Evolutionary conservation across 1,139 yeast genomes (phyloP), one percentile per base, ranked within the genome.

Genomic region (Cylindricascospora bacillispora): DNA sequence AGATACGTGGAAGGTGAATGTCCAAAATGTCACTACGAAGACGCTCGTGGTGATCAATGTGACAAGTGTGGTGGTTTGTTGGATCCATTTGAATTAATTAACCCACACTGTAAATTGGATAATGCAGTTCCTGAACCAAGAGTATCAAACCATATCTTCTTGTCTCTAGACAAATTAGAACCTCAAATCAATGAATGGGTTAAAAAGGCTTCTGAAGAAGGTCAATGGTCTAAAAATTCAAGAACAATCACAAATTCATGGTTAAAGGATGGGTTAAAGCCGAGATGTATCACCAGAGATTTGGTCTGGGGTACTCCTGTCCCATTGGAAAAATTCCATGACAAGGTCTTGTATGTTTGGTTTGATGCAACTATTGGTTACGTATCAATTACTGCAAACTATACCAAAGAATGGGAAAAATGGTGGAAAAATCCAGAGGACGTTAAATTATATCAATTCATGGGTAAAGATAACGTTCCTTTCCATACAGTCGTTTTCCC

Each of bases 401-500:
- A 86, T 59, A 78, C 85, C 39, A 69, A 80, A 35, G 71, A 71
- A 15, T 81, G 86, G 70, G 73, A 83, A 70, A 54, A 69, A 49
- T 80, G 94, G 92, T 89, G 99, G 99, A 78, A 73, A 59, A 67
- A 80, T 52, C 93, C 93, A 13, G 85, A 85, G 34, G 59, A 74
- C 32, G 95, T 89, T 40, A 63, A 80, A 44, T 64, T 92, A 42
- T 85, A 81, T 57, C 98, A 89, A 63, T 89, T 89, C 57, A 89
- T 89, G 99, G 99, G 99, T 62, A 89, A 89, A 60, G 99, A 89
- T 58, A 89, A 89, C 51, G 95, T 86, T 45, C 97, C 97, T 24
- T 89, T 89, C 82, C 99, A 89, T 53, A 80, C 95, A 1, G 98
- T 92, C 36, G 93, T 89, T 35, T 89, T 86, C 82, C 99, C 99